Percentiles rank a stretch among this genome's conserved stretches.
Evolutionary conservation across 2,329 filamentous ascomycete species (phyloP).

Genomic region (Verticillium nubilum): DNA sequence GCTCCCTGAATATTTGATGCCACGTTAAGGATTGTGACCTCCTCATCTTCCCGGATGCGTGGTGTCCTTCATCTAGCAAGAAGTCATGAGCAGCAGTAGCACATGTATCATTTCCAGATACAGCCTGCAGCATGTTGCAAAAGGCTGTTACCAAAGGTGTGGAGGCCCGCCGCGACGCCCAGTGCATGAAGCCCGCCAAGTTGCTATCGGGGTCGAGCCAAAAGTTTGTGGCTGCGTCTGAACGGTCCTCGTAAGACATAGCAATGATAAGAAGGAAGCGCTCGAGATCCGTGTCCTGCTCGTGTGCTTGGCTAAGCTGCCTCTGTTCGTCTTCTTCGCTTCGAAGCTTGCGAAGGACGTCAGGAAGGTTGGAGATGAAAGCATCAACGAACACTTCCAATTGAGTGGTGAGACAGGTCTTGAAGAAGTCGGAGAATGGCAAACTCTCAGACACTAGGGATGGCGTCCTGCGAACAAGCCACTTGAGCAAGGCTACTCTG

Average conservation of each 20-base stretch:
- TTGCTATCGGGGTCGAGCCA: conserved; percentile 93
- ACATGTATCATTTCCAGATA: conserved; percentile 77
- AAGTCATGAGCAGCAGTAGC: conserved; percentile 85
- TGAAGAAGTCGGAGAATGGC: conserved; percentile 67
- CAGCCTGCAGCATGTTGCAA: conserved; percentile 89
- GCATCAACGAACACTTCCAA: conserved; percentile 85
- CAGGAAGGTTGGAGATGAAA: conserved; percentile 92
- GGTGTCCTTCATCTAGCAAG: conserved; percentile 75
- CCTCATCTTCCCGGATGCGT: conserved; percentile 71
- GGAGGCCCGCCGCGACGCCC: conserved; percentile 92
- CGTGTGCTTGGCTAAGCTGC: conserved; percentile 57
- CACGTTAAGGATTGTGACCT: conserved; percentile 84
- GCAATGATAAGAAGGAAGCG: conserved; percentile 89
- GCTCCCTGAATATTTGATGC: conserved; percentile 85
- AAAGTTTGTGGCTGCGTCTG: conserved; percentile 80
- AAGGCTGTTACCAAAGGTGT: conserved; percentile 95
- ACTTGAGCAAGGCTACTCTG: conserved; percentile 73
- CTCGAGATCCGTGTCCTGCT: conserved; percentile 72
- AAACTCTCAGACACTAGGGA: conserved; percentile 62
- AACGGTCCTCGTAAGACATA: conserved; percentile 80
- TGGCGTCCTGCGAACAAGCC: conserved; percentile 76
- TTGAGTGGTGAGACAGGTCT: conserved; percentile 68
- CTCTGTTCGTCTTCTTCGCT: conserved; percentile 86
- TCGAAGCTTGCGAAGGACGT: conserved; percentile 80
- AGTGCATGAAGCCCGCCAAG: conserved; percentile 88